Evolutionary conservation across 371 early-diverging fungal species (phyloP), one percentile per base, ranked within the genome.

Genomic region (Mycotypha africana): DNA sequence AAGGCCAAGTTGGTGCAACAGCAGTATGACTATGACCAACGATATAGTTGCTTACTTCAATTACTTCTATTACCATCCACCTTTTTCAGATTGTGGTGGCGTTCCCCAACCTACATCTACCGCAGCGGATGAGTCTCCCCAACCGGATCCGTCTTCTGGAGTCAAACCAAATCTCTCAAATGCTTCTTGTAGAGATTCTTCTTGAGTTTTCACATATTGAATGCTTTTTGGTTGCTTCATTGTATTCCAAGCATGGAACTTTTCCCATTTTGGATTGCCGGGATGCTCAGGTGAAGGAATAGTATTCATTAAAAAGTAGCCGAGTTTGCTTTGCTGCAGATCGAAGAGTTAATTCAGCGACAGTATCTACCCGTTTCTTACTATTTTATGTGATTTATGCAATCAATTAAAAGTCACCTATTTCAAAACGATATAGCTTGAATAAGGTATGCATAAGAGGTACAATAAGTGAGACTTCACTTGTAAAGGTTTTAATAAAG

Each of bases 101-200:
- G n/a, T n/a, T 14, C 58, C 58, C 58, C 58, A 58, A 1, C 53
- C 53, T 20, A 39, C 44, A 32, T 58, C 54, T 41, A 49, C 26
- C 8, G 50, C 52, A 20, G 41, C 47, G 4, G 47, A 35, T 4
- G 47, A 47, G 40, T 52, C 49, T 8, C 58, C 53, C 58, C 58
- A 58, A 0, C 53, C 58, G 23, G 34, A 4, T 4, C 46, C 51
- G 14, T 17, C 25, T 17, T 53, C 53, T 24, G 48, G 28, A 32
- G 20, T 26, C 23, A 57, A 17, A 23, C 43, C 33, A 38, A 52
- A 49, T 26, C 49, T 44, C 30, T 40, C 41, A 23, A 53, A 45
- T n/a, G 22, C 19, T 33, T 61, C 49, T 36, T 53, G 28, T 22
- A 26, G 10, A 7, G 46, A 49, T 24, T 53, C 49, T 15, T 35